Evolutionary conservation across 441 rosid genomes (phyloP).

Genomic region (Erysimum cheiri): DNA sequence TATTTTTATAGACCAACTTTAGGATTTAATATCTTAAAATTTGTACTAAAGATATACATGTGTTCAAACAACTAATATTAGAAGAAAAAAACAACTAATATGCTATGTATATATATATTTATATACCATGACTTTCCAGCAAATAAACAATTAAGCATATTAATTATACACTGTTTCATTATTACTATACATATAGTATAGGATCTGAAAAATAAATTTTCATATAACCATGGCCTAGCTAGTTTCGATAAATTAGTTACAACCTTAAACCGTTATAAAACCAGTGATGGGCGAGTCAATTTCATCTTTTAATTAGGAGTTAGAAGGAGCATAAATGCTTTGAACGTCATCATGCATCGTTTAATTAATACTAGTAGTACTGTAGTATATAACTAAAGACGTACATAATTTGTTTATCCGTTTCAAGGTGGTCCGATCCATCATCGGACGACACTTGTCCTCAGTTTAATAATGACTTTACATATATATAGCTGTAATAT

Average conservation of each 20-base stretch:
- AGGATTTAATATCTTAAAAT: constrained; percentile 18
- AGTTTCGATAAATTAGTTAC: constrained; percentile 1
- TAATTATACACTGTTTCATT: neutral
- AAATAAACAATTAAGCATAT: neutral
- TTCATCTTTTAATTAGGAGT: constrained; percentile 1
- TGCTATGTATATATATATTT: neutral
- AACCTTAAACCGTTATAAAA: constrained; percentile 17
- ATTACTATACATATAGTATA: neutral
- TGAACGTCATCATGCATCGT: constrained; percentile 28
- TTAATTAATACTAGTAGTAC: neutral
- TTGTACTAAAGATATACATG: neutral
- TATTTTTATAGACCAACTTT: constrained; percentile 20
- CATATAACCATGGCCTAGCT: neutral
- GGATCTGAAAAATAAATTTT: neutral
- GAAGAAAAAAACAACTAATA: too few species aligned
- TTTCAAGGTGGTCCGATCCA: constrained; percentile 31
- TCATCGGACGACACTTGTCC: constrained; percentile 35
- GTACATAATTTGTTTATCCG: constrained; percentile 28
- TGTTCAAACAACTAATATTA: constrained; percentile 5
- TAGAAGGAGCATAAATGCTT: neutral
- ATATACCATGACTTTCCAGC: constrained; percentile 8
- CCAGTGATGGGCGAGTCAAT: neutral
- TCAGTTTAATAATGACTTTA: constrained; percentile 14
- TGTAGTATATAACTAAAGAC: constrained; percentile 18
- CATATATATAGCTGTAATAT: constrained; percentile 28